Evolutionary conservation across 2,329 filamentous ascomycete species (phyloP), one percentile per base, ranked within the genome.

Genomic region (Botrytis hyacinthi): DNA sequence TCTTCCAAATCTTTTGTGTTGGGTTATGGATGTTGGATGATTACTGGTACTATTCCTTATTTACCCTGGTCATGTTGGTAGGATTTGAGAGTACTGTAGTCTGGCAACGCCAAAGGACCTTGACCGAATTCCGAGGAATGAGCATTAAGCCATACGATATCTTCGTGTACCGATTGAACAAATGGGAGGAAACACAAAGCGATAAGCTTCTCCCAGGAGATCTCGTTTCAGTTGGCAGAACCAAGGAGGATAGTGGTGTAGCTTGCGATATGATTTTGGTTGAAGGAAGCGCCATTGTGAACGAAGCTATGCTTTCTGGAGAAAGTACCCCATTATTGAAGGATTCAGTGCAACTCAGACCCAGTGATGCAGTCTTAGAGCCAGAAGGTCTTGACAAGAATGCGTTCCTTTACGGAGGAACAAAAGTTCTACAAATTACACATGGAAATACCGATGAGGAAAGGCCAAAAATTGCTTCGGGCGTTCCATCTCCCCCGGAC

Each of bases 41-140:
- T 84, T 99, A 98, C 85, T 99, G 97, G 96, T 99, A 99, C 86
- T 99, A 99, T 85, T 98, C 96, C 75, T 89, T 99, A 32, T 99
- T 99, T 84, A 99, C 97, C 0, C 90, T 99, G 35, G 95, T 98
- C 85, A 99, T 99, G 97, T 89, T 99, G 73, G 94, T 99, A 78
- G 91, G 90, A 74, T 99, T 99, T 79, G 96, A 99, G 85, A 98
- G 95, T 82, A 99, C 96, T 3, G 97, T 99, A 54, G 97, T 99
- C 26, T 99, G 96, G 97, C 96, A 99, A 85, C 91, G 96, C 75
- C 96, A 99, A 87, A 89, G 95, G 78, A 99, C 97, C 2, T 84
- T 99, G 77, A 97, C 89, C 81, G 96, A 99, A 84, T 99, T 99
- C 85, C 93, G 96, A 68, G 94, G 95, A 78, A 99, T 99, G 97